Conservation (phyloP, 352 stramenopile genomes). For the Globisporangium cylindrosporum region DNA sequence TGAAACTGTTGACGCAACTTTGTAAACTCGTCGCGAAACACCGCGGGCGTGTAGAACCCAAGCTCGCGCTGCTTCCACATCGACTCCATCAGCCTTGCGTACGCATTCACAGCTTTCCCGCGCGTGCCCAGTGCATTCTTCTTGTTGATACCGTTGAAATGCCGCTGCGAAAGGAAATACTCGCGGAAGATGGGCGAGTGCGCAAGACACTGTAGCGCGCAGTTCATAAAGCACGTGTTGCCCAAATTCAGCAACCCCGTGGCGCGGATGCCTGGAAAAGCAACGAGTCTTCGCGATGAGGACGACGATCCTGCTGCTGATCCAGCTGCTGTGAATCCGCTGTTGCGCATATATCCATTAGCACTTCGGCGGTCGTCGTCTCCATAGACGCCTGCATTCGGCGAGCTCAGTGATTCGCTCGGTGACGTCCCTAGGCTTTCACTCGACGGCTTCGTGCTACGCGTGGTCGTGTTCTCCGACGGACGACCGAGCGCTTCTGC, state of each 20-base stretch:
- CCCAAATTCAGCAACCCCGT: conserved; percentile 79
- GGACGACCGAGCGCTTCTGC: neutral
- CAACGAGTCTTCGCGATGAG: conserved; percentile 24
- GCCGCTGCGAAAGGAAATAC: conserved; percentile 94
- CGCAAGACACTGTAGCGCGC: conserved; percentile 90
- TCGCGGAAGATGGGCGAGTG: conserved; percentile 93
- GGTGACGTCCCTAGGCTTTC: conserved; percentile 13
- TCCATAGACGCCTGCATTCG: neutral
- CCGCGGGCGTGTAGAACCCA: conserved; percentile 42
- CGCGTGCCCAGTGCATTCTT: conserved; percentile 91
- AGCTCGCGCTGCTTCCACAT: conserved; percentile 60
- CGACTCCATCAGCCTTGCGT: conserved; percentile 71
- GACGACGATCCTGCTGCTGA: neutral
- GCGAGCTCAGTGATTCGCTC: conserved; percentile 11
- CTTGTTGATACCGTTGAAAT: conserved; percentile 92
- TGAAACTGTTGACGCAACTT: conserved; percentile 62
- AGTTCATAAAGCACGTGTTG: conserved; percentile 90
- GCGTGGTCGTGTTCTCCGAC: conserved; percentile 14
- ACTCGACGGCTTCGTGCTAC: conserved; percentile 20
- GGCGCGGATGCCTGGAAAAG: conserved; percentile 41
- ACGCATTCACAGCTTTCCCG: conserved; percentile 89
- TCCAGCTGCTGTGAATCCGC: neutral
- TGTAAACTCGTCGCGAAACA: conserved; percentile 73
- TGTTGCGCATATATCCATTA: conserved; percentile 2
- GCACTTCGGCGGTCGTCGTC: neutral